phyloP scores from a whole-genome alignment of 1,284 basidiomycete species.

The Filobasidium uniguttulatum region DNA sequence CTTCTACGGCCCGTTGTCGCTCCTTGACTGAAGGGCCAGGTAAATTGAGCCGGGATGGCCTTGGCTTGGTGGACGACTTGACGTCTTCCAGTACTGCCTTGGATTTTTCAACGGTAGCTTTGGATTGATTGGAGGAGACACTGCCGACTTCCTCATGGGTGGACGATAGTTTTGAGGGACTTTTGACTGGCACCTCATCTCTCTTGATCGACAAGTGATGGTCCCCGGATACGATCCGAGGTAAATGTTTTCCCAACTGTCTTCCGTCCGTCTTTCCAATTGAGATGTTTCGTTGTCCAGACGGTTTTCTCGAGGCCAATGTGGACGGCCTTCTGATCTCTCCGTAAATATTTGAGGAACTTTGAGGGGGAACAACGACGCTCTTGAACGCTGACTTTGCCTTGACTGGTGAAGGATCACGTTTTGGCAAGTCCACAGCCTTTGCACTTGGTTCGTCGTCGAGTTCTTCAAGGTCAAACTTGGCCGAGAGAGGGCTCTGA shows the following conservation, averaged over 20 bases:
- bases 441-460: not conserved
- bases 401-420: not conserved
- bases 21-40: too few species aligned
- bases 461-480: not conserved
- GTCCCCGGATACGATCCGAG: slow-evolving; percentile 36
- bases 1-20: too few species aligned
- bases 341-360: not conserved
- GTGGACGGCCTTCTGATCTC: slow-evolving; percentile 4
- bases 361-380: slow-evolving; percentile 6
- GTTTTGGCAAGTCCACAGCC: not conserved
- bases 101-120: too few species aligned
- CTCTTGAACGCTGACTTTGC: slow-evolving; percentile 7
- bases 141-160: too few species aligned
- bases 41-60: too few species aligned
- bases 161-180: too few species aligned
- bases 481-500: not conserved
- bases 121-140: too few species aligned
- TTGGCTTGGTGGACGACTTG: too few species aligned
- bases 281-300: slow-evolving; percentile 21
- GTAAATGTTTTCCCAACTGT: slow-evolving; percentile 35
- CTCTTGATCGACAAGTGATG: too few species aligned
- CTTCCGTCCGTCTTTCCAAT: slow-evolving; percentile 28
- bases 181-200: too few species aligned
- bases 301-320: not conserved
- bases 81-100: too few species aligned